Base-by-base conservation (phyloP, 345 rosid species). In the Geranium brycei region DNA sequence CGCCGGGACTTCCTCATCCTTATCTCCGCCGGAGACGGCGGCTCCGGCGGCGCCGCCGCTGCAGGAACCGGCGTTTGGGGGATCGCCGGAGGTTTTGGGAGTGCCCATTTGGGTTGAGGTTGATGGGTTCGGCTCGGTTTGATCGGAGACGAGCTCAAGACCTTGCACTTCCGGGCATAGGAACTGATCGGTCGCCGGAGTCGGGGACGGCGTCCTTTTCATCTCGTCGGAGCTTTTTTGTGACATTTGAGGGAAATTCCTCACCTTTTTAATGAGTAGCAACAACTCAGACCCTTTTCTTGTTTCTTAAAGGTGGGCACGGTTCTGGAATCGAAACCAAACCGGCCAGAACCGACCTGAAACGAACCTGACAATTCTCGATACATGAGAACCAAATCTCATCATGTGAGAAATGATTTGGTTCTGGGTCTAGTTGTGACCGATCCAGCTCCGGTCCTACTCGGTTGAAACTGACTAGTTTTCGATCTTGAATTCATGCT, bases 101-200 rank as follows among this genome's bases (percentile, higher is more conserved):
- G 40, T 16, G 11, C 19, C 65, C 82, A 16, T 13, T 16, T 28
- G 47, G 63, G 57, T 15, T 16, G 41, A 35, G 56, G 75, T 16
- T 60, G 77, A 67, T 32, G 77, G 58, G 73, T 69, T 73, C 74
- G 69, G 53, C 69, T 58, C 75, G 40, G 30, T 71, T 70, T 72
- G 66, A 68, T 69, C 62, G 64, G 75, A 64, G 61, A 83, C 74
- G 71, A 93, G 97, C 74, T 93, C 99, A 78, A 93, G 91, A 38
- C 97, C 97, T 86, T 87, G 96, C 91, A 93, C 85, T 85, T 90
- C 96, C 31, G 95, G 85, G 91, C 96, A 90, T 78, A 81, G 87
- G 97, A 96, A 84, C 81, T 93, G 91, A 31, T 59, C 61, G 13
- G 61, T 14, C 12, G 31, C 11, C 19, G 31, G 7, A 58, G 19